These are phyloP conservation scores for Schrenkiella parvula DNA, from an alignment of 345 rosid genomes.

Conservation along the genomic window DNA sequence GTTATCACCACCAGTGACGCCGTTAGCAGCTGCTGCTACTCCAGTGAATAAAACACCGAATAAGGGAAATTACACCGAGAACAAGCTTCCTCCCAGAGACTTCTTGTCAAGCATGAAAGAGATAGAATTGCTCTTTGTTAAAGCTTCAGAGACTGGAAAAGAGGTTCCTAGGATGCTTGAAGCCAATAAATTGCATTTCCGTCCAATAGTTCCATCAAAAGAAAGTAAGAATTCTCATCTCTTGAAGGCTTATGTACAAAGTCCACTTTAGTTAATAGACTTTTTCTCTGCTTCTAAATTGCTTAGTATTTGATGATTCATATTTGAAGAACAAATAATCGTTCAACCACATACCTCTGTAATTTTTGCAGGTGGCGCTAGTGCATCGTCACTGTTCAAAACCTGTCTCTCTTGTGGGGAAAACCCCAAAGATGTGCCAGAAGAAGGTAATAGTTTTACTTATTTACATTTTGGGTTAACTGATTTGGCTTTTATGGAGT, in stretches of 20 bases:
- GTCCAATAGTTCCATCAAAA: conserved; percentile 56
- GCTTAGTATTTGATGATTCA: background rate
- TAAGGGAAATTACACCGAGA: conserved; percentile 47
- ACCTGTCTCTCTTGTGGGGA: conserved; percentile 91
- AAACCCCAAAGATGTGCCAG: conserved; percentile 62
- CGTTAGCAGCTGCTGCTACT: conserved; percentile 33
- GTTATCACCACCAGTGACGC: conserved; percentile 62
- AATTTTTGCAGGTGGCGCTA: conserved; percentile 49
- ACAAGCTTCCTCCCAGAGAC: conserved; percentile 64
- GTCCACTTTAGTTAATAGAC: background rate
- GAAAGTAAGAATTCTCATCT: conserved; percentile 45
- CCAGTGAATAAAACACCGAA: conserved; percentile 42
- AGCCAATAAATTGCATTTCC: conserved; percentile 87
- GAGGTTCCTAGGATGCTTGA: conserved; percentile 99
- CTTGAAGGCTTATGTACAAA: background rate
- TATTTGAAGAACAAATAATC: background rate
- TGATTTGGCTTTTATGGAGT: conserved; percentile 4
- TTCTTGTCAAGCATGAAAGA: conserved; percentile 80
- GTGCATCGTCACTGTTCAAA: conserved; percentile 50
- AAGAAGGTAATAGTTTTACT: conserved; percentile 54
- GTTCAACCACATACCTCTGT: background rate
- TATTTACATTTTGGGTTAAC: background rate
- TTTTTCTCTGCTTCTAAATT: background rate
- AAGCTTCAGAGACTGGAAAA: conserved; percentile 89
- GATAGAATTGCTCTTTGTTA: conserved; percentile 66